phyloP scores from a whole-genome alignment of 768 basidiomycete genomes.

The Leccinum sublutescens region DNA sequence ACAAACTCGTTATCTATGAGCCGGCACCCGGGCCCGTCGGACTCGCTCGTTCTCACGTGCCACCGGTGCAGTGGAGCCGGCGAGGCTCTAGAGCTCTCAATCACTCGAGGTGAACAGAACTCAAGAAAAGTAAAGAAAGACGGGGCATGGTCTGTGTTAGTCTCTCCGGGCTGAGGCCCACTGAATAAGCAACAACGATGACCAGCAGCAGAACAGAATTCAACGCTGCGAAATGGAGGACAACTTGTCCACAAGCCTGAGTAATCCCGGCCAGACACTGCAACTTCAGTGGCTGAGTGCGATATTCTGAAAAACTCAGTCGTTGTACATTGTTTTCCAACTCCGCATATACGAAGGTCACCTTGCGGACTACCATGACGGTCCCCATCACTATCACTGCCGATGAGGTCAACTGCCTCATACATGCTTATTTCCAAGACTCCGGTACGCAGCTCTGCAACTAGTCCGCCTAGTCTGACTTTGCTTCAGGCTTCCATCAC shows the following conservation, averaged over 20 bases:
- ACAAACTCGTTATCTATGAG: background rate
- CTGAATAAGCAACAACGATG: background rate
- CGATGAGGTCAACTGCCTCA: constrained; percentile 82
- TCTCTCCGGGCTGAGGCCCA: background rate
- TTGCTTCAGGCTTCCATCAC: constrained; percentile 65
- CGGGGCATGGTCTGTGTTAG: background rate
- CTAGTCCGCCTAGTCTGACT: constrained; percentile 8
- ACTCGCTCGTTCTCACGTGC: constrained; percentile 5
- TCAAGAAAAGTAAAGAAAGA: background rate
- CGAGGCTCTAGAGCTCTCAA: background rate
- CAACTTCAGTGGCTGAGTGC: background rate
- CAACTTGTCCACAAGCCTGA: background rate
- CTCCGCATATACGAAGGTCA: constrained; percentile 19
- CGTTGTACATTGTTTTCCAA: constrained; percentile 20
- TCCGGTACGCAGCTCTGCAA: constrained; percentile 50
- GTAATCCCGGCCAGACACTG: too few relatives aligned
- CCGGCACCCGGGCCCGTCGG: background rate
- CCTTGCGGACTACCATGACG: constrained; percentile 26
- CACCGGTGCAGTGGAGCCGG: background rate
- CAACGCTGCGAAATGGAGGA: background rate
- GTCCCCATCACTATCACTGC: constrained; percentile 65
- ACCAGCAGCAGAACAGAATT: background rate
- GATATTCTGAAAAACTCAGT: background rate
- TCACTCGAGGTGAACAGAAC: background rate
- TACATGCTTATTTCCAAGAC: constrained; percentile 81